Evolutionary conservation across 805 yeast genomes (phyloP), one percentile per base, ranked within the genome.

Genomic region (Hanseniaspora lachancei): DNA sequence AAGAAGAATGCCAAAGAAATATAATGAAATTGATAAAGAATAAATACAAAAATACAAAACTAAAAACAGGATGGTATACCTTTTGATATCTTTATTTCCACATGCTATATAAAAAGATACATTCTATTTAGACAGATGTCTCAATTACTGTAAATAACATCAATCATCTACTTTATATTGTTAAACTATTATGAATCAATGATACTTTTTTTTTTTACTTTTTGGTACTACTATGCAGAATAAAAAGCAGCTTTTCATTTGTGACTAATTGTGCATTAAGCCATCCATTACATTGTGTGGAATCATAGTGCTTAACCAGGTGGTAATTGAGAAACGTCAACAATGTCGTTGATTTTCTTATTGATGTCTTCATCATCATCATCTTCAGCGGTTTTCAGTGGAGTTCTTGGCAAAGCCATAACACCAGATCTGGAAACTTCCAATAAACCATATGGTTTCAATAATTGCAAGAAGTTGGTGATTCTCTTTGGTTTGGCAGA

Each of bases 381-480:
- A 32, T 76, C 80, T 23, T 72, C 77, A 44, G 68, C 72, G 40
- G 66, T 64, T 60, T 82, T 86, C 62, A 89, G 72, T 44, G 96
- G 96, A 50, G 97, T 87, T 78, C 97, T 83, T 66, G 97, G 95
- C 64, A 93, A 77, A 10, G 97, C 98, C 91, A 93, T 89, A 95
- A 91, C 87, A 73, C 98, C 98, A 27, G 95, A 84, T 73, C 98
- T 81, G 46, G 97, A 96, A 64, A 91, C 85, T 72, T 93, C 98
- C 65, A 93, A 77, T 57, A 93, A 82, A 66, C 98, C 98, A 67
- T 93, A 93, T 47, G 98, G 98, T 69, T 88, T 93, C 66, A 89
- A 76, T 67, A 93, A 79, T 60, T 85, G 86, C 67, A 93, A 79
- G 70, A 89, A 89, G 42, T 95, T 81, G 46, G 91, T 76, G 60